Conservation (phyloP, 169 alveolate species). For the Cryptosporidium baileyi region DNA sequence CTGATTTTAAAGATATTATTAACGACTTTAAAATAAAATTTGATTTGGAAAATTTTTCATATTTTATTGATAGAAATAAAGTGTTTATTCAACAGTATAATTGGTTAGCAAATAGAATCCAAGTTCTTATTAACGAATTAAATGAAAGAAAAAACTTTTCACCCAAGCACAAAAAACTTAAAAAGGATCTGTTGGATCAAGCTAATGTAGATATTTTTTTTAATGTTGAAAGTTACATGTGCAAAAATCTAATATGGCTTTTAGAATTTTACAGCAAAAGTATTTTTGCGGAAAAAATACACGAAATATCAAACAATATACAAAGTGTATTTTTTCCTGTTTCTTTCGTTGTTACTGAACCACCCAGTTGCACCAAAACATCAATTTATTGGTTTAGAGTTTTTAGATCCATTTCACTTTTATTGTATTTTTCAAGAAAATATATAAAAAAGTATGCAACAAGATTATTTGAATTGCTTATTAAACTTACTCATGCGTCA, state of each 20-base stretch:
- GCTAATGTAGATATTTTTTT: background rate
- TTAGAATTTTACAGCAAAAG: conserved; percentile 61
- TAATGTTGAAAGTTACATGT: background rate
- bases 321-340: conserved; percentile 44
- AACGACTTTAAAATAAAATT: background rate
- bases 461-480: conserved; percentile 36
- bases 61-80: background rate
- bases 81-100: conserved; percentile 20
- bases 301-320: background rate
- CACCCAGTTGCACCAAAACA: conserved; percentile 23
- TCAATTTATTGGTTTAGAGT: conserved; percentile 63
- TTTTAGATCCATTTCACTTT: conserved; percentile 35
- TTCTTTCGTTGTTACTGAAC: conserved; percentile 23
- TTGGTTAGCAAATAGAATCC: conserved; percentile 1
- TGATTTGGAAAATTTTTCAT: background rate
- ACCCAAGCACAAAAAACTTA: background rate
- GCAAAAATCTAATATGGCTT: conserved; percentile 48
- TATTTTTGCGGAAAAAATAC: background rate
- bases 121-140: background rate
- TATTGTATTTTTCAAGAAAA: conserved; percentile 23
- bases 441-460: conserved; percentile 54
- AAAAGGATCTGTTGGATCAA: background rate
- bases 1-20: background rate
- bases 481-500: conserved; percentile 22
- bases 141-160: no score